A percentile compares a stretch with the other conserved stretches of the same genome.
phyloP scores from a whole-genome alignment of 192 early-diverging fungal genomes.

The Coemansia javaensis region DNA sequence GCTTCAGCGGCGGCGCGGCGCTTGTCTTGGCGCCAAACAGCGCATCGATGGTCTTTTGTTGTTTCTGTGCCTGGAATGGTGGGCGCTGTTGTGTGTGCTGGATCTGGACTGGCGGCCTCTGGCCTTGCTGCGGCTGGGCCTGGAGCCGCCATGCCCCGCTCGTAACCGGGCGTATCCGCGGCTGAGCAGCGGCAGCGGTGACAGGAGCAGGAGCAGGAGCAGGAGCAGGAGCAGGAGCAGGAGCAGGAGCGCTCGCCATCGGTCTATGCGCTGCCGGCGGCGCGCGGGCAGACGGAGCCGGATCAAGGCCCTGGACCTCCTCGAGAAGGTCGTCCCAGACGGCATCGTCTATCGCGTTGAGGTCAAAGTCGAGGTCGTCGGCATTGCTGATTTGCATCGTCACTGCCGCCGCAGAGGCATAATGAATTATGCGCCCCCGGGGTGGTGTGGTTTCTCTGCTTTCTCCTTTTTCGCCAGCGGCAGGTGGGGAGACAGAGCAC shows the following conservation, averaged over 20 bases:
- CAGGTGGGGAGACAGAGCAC: too few relatives aligned
- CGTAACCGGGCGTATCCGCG: not conserved
- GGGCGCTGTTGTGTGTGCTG: not conserved
- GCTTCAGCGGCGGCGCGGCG: conserved; percentile 3
- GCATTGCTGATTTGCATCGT: conserved; percentile 8
- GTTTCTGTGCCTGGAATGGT: too few relatives aligned
- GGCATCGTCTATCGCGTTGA: conserved; percentile 28
- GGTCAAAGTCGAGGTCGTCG: conserved; percentile 27
- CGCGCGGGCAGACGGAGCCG: not conserved
- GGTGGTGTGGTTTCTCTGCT: too few relatives aligned
- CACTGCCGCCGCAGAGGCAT: conserved; percentile 2
- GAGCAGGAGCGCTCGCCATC: too few relatives aligned
- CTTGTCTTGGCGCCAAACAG: conserved; percentile 12
- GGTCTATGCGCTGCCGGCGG: not conserved
- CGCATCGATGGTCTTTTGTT: conserved; percentile 27
- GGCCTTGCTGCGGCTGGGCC: not conserved
- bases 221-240: too few relatives aligned
- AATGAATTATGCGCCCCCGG: too few relatives aligned
- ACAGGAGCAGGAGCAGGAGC: too few relatives aligned
- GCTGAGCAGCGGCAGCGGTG: not conserved
- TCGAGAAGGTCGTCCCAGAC: conserved; percentile 33
- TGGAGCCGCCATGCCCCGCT: not conserved
- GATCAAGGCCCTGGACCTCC: conserved; percentile 24
- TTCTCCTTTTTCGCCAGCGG: too few relatives aligned
- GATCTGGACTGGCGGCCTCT: not conserved